Base-by-base conservation (phyloP, 2,329 filamentous ascomycete genomes). In the Ceratocystiopsis minuta region DNA sequence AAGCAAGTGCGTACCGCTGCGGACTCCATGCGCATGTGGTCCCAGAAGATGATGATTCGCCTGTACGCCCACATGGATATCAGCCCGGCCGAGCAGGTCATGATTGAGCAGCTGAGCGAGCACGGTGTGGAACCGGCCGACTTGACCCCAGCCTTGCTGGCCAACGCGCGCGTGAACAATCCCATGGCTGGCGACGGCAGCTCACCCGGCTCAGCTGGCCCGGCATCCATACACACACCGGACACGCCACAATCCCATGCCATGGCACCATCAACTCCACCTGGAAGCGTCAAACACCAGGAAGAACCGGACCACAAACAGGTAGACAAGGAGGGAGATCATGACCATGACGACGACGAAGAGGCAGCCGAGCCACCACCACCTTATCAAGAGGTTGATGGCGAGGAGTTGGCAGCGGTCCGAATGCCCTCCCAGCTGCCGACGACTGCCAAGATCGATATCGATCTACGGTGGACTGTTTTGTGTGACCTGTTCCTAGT, bases 21-120 rank as follows among this genome's bases (percentile, higher is more conserved):
- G 12, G 90, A 95, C 57, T 73, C 78, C 33, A 79, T 83, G 63
- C 80, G 80, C 59, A 95, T 95, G 81, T 98, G 88, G 88, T 78
- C 82, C 43, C 90, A 98, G 58, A 92, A 92, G 63, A 93, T 94
- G 71, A 98, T 98, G 87, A 76, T 95, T 46, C 76, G 88, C 18
- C 59, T 98, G 13, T 98, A 96, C 57, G 66, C 75, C 13, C 90
- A 98, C 60, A 98, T 98, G 90, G 90, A 98, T 46, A 92, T 98
- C 53, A 86, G 78, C 54, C 67, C 79, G 17, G 78, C 74, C 14
- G 90, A 98, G 60, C 90, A 98, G 64, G 68, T 98, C 57, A 98
- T 98, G 90, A 95, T 98, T 50, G 90, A 98, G 62, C 90, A 98
- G 59, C 67, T 98, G 45, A 80, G 83, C 13, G 82, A 90, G 44